Evolutionary conservation across 805 yeast genomes (phyloP).

Genomic region (Wickerhamomyces canadensis): DNA sequence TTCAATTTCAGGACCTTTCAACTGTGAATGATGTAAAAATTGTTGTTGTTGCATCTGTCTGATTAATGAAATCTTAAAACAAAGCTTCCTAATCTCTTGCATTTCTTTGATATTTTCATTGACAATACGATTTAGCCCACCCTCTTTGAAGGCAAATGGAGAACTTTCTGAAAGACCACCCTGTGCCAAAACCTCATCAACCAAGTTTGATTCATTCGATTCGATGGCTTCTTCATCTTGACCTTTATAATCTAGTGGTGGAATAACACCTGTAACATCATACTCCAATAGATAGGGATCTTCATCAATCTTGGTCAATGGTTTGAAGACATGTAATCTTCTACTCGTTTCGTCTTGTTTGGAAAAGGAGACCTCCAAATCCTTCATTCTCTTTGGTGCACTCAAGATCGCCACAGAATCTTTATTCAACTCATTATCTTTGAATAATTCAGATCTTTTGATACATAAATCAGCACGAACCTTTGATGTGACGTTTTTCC

Average conservation of each 20-base stretch:
- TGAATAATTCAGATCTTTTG: slow-evolving; percentile 62
- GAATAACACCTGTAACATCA: slow-evolving; percentile 76
- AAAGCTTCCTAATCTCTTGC: slow-evolving; percentile 82
- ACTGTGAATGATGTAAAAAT: slow-evolving; percentile 66
- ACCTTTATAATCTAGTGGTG: slow-evolving; percentile 55
- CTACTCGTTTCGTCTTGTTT: background rate
- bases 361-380: slow-evolving; percentile 38
- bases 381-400: slow-evolving; percentile 61
- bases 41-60: slow-evolving; percentile 87
- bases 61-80: slow-evolving; percentile 83
- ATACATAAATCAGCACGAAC: slow-evolving; percentile 71
- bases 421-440: slow-evolving; percentile 48
- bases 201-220: slow-evolving; percentile 37
- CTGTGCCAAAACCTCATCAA: slow-evolving; percentile 33
- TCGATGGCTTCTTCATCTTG: slow-evolving; percentile 41
- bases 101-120: slow-evolving; percentile 67
- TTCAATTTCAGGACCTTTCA: slow-evolving; percentile 63
- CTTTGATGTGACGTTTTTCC: slow-evolving; percentile 81
- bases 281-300: slow-evolving; percentile 70
- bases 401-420: slow-evolving; percentile 69
- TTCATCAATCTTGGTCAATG: slow-evolving; percentile 32
- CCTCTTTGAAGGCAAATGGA: slow-evolving; percentile 34
- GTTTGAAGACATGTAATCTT: slow-evolving; percentile 6
- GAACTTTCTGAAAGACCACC: slow-evolving; percentile 31
- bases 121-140: slow-evolving; percentile 58